Evolutionary conservation across 2,329 filamentous ascomycete species (phyloP).

Genomic region (Stylonectria norvegica): DNA sequence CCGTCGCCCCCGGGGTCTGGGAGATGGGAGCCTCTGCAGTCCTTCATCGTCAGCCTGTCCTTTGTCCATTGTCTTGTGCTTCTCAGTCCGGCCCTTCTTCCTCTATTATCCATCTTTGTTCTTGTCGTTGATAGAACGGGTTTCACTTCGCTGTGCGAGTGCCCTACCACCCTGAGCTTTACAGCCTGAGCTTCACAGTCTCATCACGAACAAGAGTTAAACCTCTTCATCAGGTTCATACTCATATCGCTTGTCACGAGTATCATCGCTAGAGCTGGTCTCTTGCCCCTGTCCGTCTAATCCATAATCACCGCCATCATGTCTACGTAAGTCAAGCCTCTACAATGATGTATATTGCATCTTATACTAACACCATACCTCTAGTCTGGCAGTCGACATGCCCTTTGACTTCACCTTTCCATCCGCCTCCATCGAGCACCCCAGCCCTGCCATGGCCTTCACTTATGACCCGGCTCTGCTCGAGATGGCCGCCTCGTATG

Average conservation of each 20-base stretch:
- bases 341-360: conserved; percentile 1
- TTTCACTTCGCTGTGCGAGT: too few species aligned
- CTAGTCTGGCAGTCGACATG: conserved; percentile 60
- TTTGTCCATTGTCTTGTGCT: conserved; percentile 22
- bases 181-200: conserved; percentile 21
- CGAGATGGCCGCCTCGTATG: conserved; percentile 47
- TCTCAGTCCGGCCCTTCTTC: conserved; percentile 2
- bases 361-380: conserved; percentile 19
- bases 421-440: conserved; percentile 31
- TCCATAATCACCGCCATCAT: conserved; percentile 21
- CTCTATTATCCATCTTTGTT: conserved; percentile 7
- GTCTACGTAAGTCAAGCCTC: conserved; percentile 33
- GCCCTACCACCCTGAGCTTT: too few species aligned
- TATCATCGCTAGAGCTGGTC: conserved; percentile 21
- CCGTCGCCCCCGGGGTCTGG: too few species aligned
- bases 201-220: too few species aligned
- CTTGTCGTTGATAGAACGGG: conserved; percentile 4
- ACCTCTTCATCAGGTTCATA: too few species aligned
- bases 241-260: conserved; percentile 13
- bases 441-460: conserved; percentile 35
- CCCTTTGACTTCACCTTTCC: conserved; percentile 60
- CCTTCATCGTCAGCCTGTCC: conserved; percentile 25
- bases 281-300: conserved; percentile 22
- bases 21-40: too few species aligned
- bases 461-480: conserved; percentile 56